phyloP scores from a whole-genome alignment of 2,329 filamentous ascomycete genomes.

The Akanthomyces dipterigenus region DNA sequence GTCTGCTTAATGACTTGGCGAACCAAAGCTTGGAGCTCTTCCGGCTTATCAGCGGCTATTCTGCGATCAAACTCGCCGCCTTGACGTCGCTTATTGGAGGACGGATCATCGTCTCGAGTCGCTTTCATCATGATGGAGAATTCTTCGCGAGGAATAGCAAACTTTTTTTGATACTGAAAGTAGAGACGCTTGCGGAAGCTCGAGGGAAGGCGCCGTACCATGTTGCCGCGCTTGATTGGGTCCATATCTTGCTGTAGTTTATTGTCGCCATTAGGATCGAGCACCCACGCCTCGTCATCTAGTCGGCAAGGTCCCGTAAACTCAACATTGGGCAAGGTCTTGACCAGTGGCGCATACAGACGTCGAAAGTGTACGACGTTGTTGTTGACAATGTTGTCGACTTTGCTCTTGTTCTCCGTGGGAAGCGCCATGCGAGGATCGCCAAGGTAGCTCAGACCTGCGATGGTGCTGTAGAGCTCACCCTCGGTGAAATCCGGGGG shows the following conservation, averaged over 20 bases:
- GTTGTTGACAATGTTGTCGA: conserved; percentile 86
- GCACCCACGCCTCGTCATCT: conserved; percentile 33
- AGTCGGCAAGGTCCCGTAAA: conserved; percentile 54
- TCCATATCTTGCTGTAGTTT: conserved; percentile 86
- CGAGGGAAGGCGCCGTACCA: conserved; percentile 86
- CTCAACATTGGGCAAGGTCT: conserved; percentile 79
- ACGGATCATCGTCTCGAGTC: conserved; percentile 62
- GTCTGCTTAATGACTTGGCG: conserved; percentile 76
- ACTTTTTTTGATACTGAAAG: conserved; percentile 90
- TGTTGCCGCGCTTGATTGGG: conserved; percentile 82
- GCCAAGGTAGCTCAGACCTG: conserved; percentile 87
- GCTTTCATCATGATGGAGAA: conserved; percentile 80
- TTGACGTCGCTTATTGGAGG: conserved; percentile 63
- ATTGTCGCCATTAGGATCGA: conserved; percentile 50
- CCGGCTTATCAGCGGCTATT: conserved; percentile 64
- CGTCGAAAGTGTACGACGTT: conserved; percentile 89
- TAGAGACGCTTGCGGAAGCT: conserved; percentile 85
- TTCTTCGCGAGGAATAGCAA: conserved; percentile 73
- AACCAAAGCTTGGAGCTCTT: conserved; percentile 64
- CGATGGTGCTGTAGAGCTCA: conserved; percentile 84
- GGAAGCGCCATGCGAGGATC: conserved; percentile 92
- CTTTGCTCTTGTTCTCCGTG: conserved; percentile 86
- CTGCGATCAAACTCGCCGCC: conserved; percentile 81
- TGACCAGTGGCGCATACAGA: conserved; percentile 82
- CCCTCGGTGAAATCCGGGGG: conserved; percentile 79